These are phyloP conservation scores for Fragosphaeria purpurea DNA, from an alignment of 2,329 filamentous ascomycete genomes.

Conservation along the genomic window DNA sequence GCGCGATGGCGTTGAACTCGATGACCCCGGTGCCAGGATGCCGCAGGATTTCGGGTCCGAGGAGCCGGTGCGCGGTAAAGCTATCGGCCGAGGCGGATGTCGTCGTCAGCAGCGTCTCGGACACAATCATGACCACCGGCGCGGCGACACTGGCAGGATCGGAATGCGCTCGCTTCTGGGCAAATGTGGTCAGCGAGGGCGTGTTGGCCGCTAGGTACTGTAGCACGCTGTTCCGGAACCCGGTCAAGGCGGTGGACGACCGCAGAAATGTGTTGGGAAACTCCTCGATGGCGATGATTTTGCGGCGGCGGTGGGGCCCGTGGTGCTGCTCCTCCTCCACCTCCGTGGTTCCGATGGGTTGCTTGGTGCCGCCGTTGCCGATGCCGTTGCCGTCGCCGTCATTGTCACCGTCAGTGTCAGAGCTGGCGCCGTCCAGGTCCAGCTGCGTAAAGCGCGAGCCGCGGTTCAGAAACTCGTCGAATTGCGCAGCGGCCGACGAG, in stretches of 20 bases:
- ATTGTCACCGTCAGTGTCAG: constrained; percentile 18
- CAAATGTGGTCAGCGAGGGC: constrained; percentile 42
- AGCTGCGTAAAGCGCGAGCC: constrained; percentile 64
- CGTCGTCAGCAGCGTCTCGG: constrained; percentile 79
- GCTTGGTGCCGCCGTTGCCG: neutral
- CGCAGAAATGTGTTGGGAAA: constrained; percentile 67
- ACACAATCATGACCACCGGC: constrained; percentile 82
- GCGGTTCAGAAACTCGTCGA: constrained; percentile 82
- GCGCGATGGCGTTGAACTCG: constrained; percentile 88
- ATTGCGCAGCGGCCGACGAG: constrained; percentile 65
- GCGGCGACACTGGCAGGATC: constrained; percentile 37
- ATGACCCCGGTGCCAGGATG: constrained; percentile 72
- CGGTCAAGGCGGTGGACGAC: constrained; percentile 52
- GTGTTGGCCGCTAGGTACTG: constrained; percentile 63
- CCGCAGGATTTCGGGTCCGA: constrained; percentile 76
- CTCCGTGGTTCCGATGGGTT: neutral
- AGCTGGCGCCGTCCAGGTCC: constrained; percentile 17
- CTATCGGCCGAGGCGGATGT: constrained; percentile 79
- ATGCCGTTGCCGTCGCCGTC: constrained; percentile 5
- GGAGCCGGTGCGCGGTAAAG: constrained; percentile 81
- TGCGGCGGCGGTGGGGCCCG: constrained; percentile 15
- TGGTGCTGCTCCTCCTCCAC: neutral
- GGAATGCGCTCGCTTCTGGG: constrained; percentile 18
- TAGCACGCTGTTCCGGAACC: constrained; percentile 66
- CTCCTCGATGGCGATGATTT: constrained; percentile 68